Evolutionary conservation across 2,329 filamentous ascomycete genomes (phyloP).

Genomic region (Alternaria panax): DNA sequence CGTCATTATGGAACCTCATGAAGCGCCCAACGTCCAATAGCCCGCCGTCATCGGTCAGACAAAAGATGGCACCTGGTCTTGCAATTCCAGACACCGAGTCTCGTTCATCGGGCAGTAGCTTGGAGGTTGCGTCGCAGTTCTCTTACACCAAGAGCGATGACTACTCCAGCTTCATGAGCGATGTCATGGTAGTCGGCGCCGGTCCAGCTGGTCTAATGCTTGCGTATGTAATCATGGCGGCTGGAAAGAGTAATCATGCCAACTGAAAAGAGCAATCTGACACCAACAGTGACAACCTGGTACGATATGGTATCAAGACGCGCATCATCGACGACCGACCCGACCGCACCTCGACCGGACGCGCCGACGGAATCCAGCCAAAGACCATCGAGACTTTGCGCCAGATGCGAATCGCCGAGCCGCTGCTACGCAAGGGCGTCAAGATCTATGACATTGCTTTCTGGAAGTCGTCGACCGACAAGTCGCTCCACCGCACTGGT

Average conservation of each 20-base stretch:
- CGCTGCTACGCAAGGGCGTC: slow-evolving; percentile 70
- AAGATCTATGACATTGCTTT: slow-evolving; percentile 78
- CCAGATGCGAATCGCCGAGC: slow-evolving; percentile 75
- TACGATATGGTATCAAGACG: slow-evolving; percentile 70
- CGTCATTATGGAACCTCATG: slow-evolving; percentile 45
- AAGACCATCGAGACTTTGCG: slow-evolving; percentile 80
- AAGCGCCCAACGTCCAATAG: slow-evolving; percentile 42
- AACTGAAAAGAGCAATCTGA: slow-evolving; percentile 10
- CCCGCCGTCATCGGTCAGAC: slow-evolving; percentile 33
- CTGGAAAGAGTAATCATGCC: too few relatives aligned
- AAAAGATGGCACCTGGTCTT: slow-evolving; percentile 47
- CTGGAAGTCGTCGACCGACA: slow-evolving; percentile 57
- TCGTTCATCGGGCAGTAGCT: slow-evolving; percentile 36
- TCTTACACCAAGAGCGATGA: slow-evolving; percentile 30
- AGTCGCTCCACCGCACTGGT: slow-evolving; percentile 65
- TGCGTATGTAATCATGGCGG: slow-evolving; percentile 50
- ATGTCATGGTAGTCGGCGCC: slow-evolving; percentile 53
- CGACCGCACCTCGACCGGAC: slow-evolving; percentile 71
- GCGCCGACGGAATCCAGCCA: slow-evolving; percentile 76
- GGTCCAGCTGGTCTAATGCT: slow-evolving; percentile 55
- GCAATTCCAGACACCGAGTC: slow-evolving; percentile 30
- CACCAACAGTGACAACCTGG: slow-evolving; percentile 60
- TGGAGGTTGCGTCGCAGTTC: slow-evolving; percentile 27
- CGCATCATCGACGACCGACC: slow-evolving; percentile 73
- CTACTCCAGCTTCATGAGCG: slow-evolving; percentile 47